A percentile compares a stretch with the other conserved stretches of the same genome.
Evolutionary conservation across 495 filamentous ascomycete species (phyloP).

Genomic region (Podospora didyma): DNA sequence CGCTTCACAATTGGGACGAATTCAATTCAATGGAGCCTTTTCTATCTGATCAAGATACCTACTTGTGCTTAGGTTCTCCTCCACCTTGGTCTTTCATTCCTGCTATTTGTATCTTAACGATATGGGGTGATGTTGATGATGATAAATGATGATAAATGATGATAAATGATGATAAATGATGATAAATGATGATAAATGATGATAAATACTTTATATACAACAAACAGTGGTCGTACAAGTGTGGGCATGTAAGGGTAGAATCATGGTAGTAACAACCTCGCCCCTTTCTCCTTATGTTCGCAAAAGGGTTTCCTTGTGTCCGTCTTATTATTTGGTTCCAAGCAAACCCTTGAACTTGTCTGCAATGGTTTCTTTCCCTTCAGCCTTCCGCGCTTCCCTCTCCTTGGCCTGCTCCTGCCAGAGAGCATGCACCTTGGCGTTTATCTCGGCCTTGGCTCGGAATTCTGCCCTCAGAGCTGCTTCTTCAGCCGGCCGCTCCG

Average conservation of each 20-base stretch:
- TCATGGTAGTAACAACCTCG: too few relatives aligned
- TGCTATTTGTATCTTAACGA: not conserved
- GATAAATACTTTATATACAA: too few relatives aligned
- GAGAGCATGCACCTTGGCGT: slow-evolving; percentile 47
- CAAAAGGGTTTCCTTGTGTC: too few relatives aligned
- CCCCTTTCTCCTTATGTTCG: too few relatives aligned
- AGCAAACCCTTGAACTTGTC: slow-evolving; percentile 38
- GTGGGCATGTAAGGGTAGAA: too few relatives aligned
- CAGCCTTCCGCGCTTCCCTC: slow-evolving; percentile 53
- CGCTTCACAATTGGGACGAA: too few relatives aligned
- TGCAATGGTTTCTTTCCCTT: slow-evolving; percentile 50
- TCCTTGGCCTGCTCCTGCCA: slow-evolving; percentile 56
- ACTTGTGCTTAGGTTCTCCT: too few relatives aligned
- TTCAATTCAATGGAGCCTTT: too few relatives aligned
- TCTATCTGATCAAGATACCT: too few relatives aligned
- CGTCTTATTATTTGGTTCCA: slow-evolving; percentile 1
- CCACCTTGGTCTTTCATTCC: too few relatives aligned
- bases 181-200: too few relatives aligned
- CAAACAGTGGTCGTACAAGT: too few relatives aligned
- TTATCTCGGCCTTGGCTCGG: slow-evolving; percentile 53
- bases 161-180: slow-evolving; percentile 10
- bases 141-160: not conserved
- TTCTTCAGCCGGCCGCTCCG: slow-evolving; percentile 64
- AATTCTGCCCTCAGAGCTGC: slow-evolving; percentile 58
- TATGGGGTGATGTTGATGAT: not conserved